Conservation (phyloP, 306 rosid genomes). For the Malus asiatica region DNA sequence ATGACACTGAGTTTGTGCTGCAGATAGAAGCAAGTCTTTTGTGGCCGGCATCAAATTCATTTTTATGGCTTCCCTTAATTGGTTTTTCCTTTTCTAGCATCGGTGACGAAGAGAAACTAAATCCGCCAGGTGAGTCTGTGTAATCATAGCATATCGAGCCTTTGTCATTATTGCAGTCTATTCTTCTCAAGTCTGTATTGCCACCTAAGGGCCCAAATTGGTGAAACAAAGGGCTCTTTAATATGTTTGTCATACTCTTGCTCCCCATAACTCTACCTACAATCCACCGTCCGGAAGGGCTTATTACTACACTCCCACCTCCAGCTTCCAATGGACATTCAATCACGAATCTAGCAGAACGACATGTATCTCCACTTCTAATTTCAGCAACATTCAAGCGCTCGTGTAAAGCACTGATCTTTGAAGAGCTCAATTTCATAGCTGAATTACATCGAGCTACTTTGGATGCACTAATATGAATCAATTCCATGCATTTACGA, state of each 20-base stretch:
- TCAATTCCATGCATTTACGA: slow-evolving; percentile 68
- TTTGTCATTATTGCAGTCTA: slow-evolving; percentile 36
- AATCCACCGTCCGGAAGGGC: slow-evolving; percentile 41
- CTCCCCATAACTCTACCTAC: slow-evolving; percentile 78
- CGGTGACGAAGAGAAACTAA: slow-evolving; percentile 37
- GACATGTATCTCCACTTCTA: slow-evolving; percentile 22
- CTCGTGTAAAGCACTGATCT: slow-evolving; percentile 37
- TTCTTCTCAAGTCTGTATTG: slow-evolving; percentile 33
- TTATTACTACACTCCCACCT: slow-evolving; percentile 22
- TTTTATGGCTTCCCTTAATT: slow-evolving; percentile 27
- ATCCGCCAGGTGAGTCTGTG: slow-evolving; percentile 36
- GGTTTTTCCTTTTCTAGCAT: slow-evolving; percentile 29
- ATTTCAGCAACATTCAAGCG: slow-evolving; percentile 24
- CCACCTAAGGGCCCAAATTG: slow-evolving; percentile 37
- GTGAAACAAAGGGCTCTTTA: slow-evolving; percentile 62
- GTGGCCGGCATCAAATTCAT: slow-evolving; percentile 33
- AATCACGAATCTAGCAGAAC: slow-evolving; percentile 29
- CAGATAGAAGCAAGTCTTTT: slow-evolving; percentile 49
- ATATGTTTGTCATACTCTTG: slow-evolving; percentile 75
- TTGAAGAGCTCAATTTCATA: slow-evolving; percentile 34
- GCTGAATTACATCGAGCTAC: slow-evolving; percentile 44
- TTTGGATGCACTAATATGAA: slow-evolving; percentile 56
- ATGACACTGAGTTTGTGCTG: slow-evolving; percentile 46
- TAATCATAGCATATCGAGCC: slow-evolving; percentile 41
- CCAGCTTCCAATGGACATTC: slow-evolving; percentile 26